phyloP scores from a whole-genome alignment of 2,329 filamentous ascomycete species.

The Fusarium sp. region DNA sequence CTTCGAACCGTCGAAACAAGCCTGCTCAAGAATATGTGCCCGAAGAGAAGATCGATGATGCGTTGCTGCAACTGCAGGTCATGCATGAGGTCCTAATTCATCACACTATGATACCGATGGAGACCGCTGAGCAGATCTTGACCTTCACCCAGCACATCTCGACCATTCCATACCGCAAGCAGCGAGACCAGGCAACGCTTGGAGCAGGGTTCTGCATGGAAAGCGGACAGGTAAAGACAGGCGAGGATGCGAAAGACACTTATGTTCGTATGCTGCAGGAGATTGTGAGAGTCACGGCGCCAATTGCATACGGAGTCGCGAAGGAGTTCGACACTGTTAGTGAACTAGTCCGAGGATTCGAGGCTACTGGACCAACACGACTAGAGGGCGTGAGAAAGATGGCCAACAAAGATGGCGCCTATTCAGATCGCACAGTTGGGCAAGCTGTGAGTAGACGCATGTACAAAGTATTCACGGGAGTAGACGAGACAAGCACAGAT shows the following conservation, averaged over 20 bases:
- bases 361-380: constrained; percentile 67
- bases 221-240: constrained; percentile 78
- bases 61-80: constrained; percentile 77
- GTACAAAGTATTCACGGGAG: constrained; percentile 69
- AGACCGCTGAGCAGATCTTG: constrained; percentile 79
- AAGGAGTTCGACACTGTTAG: constrained; percentile 69
- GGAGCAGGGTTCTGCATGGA: constrained; percentile 83
- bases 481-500: constrained; percentile 67
- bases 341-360: constrained; percentile 70
- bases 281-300: constrained; percentile 76
- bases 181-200: constrained; percentile 61
- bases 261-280: constrained; percentile 83
- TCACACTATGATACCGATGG: constrained; percentile 70
- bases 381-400: constrained; percentile 72
- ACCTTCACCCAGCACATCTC: constrained; percentile 84
- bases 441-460: constrained; percentile 69
- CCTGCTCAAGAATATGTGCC: constrained; percentile 65
- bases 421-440: constrained; percentile 67
- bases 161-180: constrained; percentile 76
- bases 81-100: constrained; percentile 75
- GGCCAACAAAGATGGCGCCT: constrained; percentile 67
- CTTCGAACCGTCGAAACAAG: constrained; percentile 55
- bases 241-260: constrained; percentile 73
- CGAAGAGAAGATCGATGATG: constrained; percentile 77
- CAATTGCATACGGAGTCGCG: constrained; percentile 77